Evolutionary conservation across 257 asterid genomes (phyloP), one percentile per base, ranked within the genome.

Genomic region (Paraleonurus japonicus): DNA sequence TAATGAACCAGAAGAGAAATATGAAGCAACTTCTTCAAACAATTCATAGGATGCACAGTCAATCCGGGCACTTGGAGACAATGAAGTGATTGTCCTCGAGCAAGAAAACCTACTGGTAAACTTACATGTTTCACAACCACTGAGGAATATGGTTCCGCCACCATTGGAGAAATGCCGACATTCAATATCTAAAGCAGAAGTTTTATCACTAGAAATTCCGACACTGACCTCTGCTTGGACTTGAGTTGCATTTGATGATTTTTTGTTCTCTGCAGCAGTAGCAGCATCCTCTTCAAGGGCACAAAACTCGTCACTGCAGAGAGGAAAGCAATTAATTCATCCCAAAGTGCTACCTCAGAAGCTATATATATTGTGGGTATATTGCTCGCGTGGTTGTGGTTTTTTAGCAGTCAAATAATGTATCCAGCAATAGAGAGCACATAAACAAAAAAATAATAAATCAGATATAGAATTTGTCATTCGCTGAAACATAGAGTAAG

Each of bases 1-100:
- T 73, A 78, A 33, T 63, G 77, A 82, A 10, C 96, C 98, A 71
- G 92, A 82, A 51, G 80, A 73, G 75, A 94, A 87, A 60, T 65
- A 62, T 16, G 88, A 88, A 79, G 84, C 86, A 78, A 92, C 33
- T 45, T 83, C 87, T 77, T 89, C 85, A 35, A 91, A 81, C 61
- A 82, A 28, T 39, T 79, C 89, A 80, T 76, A 67, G 65, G 98
- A 85, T 23, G 85, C 81, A 74, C 5, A 58, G 65, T 85, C 92
- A 63, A 92, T 77, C 66, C 26, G 84, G 78, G 89, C 87, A 78
- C 59, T 69, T 48, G 99, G 97, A 71, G 86, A 86, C 82, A 94
- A 69, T 74, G 99, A 87, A 80, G 96, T 81, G 73, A 91, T 83
- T 70, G 83, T 80, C 85, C 99, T 89, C 24, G 85, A 83, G 85